Evolutionary conservation across 1,139 yeast species (phyloP).

Genomic region (Spathaspora sp.): DNA sequence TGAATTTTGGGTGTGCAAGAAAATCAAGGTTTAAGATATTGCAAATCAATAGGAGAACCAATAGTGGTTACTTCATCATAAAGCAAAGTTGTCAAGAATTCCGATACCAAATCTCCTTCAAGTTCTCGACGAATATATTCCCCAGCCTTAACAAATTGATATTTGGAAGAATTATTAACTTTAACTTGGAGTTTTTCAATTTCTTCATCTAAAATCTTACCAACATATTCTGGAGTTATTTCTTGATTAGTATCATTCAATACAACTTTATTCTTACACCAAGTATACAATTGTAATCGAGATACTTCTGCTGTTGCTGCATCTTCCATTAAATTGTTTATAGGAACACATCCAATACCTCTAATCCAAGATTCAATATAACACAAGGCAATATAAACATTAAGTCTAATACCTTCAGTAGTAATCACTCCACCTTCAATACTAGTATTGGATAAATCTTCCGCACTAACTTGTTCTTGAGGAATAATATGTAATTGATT

Average conservation of each 20-base stretch:
- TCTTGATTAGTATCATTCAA: conserved; percentile 57
- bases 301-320: conserved; percentile 89
- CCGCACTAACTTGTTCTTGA: conserved; percentile 46
- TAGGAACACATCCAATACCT: conserved; percentile 79
- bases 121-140: conserved; percentile 65
- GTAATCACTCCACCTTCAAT: conserved; percentile 72
- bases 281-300: conserved; percentile 78
- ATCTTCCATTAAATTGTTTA: conserved; percentile 82
- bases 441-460: conserved; percentile 59
- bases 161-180: conserved; percentile 44
- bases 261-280: conserved; percentile 72
- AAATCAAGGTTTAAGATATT: conserved; percentile 10
- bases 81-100: conserved; percentile 69
- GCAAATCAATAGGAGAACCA: conserved; percentile 26
- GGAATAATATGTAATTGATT: conserved; percentile 70
- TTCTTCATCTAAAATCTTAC: conserved; percentile 60
- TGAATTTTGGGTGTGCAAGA: conserved; percentile 69
- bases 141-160: conserved; percentile 64
- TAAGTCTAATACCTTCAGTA: conserved; percentile 66
- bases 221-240: conserved; percentile 58
- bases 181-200: conserved; percentile 50
- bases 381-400: conserved; percentile 68
- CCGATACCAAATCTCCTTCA: conserved; percentile 65
- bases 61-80: conserved; percentile 67
- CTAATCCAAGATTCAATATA: conserved; percentile 86